Base-by-base conservation (phyloP, 441 rosid species). In the Bruguiera hainesii region DNA sequence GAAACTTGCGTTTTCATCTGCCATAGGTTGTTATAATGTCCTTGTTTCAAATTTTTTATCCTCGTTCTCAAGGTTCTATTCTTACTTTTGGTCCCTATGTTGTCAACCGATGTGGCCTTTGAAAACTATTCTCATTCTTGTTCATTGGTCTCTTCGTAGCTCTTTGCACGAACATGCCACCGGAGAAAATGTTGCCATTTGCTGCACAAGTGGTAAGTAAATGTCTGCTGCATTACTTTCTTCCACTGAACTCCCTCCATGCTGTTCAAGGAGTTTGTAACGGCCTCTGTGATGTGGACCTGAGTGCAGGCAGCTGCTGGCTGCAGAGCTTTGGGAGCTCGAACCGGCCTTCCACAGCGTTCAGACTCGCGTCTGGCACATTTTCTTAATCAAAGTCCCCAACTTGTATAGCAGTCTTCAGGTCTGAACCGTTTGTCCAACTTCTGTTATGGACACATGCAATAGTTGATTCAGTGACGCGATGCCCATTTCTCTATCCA, bases 321-420 rank as follows among this genome's bases (percentile, higher is more conserved):
- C 62, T 89, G 97, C 76, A 85, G 96, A 82, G 96, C 87, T 56
- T 75, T 89, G 83, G 98, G 96, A 37, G 96, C 97, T 56, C 87
- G 97, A 76, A 75, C 87, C 0, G 83, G 84, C 68, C 96, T 89
- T 73, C 97, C 96, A 0, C 56, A 39, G 37, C 83, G 73, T 59
- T 68, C 78, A 1, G 91, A 91, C 74, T 83, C 93, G 10, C 80
- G 83, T 60, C 69, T 91, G 73, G 86, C 76, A n/a, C 60, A 85
- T 6, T 84, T 85, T 67, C 72, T 83, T 23, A 61, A 61, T 10
- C 71, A 33, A 72, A 46, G 25, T 39, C 15, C 29, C 13, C 26
- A 9, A 15, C 19, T 5, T 29, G 25, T 30, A 39, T 13, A 28
- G 50, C 33, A 65, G 48, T 42, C 48, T 42, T 42, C 5, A 42